These are phyloP conservation scores for Blastomyces emzantsi DNA, from an alignment of 2,329 filamentous ascomycete species.

Conservation along the genomic window DNA sequence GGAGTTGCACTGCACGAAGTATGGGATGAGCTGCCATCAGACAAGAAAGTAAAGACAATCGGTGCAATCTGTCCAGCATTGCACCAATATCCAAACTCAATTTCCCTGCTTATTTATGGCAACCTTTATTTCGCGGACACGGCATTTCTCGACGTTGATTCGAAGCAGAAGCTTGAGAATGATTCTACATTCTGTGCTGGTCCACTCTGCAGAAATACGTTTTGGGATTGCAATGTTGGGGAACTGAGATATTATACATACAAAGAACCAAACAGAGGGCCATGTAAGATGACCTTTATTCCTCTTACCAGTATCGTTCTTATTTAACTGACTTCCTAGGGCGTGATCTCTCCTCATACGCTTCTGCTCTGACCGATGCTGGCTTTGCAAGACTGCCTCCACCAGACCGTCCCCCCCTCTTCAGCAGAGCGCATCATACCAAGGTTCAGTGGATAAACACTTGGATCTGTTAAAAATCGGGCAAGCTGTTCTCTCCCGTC, in stretches of 20 bases:
- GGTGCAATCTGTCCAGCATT: too few relatives aligned
- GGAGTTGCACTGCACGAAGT: too few relatives aligned
- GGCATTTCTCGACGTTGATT: too few relatives aligned
- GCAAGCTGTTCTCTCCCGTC: slow-evolving; percentile 24
- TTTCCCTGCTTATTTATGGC: too few relatives aligned
- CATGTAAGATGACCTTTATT: slow-evolving; percentile 28
- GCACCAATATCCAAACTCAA: too few relatives aligned
- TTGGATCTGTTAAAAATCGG: slow-evolving; percentile 25
- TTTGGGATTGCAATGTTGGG: slow-evolving; percentile 18
- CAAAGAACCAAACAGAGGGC: slow-evolving; percentile 28
- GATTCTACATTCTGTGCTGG: slow-evolving; percentile 16
- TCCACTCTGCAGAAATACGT: slow-evolving; percentile 16
- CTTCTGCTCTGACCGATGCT: slow-evolving; percentile 32
- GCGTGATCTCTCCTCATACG: slow-evolving; percentile 27
- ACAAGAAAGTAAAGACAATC: too few relatives aligned
- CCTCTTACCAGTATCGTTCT: slow-evolving; percentile 7
- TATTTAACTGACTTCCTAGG: slow-evolving; percentile 24
- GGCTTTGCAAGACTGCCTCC: slow-evolving; percentile 31
- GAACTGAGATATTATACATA: slow-evolving; percentile 29
- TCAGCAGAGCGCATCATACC: slow-evolving; percentile 25
- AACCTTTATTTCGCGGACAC: too few relatives aligned
- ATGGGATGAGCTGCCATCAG: too few relatives aligned
- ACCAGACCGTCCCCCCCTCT: slow-evolving; percentile 6
- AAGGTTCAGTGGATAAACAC: slow-evolving; percentile 30
- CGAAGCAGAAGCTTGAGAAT: slow-evolving; percentile 8